A percentile compares a stretch with the other conserved stretches of the same genome.
Conservation (phyloP, 1,284 basidiomycete genomes). For the Tetrapyrgos nigripes region DNA sequence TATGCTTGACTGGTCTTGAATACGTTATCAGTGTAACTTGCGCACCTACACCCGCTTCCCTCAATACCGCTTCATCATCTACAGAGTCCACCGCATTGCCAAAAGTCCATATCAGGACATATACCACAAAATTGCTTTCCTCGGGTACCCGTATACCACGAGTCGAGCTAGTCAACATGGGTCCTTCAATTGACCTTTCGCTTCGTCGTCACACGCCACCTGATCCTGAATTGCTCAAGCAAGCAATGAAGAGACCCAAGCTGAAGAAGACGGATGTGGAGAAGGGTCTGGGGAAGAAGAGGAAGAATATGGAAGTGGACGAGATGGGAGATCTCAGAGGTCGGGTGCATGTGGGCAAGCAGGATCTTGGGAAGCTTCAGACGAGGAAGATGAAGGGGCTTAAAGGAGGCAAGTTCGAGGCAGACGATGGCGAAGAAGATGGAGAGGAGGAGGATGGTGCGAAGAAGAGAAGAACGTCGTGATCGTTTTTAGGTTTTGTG, state of each 20-base stretch:
- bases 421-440: conserved; percentile 4
- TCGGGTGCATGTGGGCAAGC: conserved; percentile 87
- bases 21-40: conserved; percentile 91
- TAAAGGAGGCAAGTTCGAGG: conserved; percentile 48
- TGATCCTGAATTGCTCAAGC: conserved; percentile 81
- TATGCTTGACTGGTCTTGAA: conserved; percentile 88
- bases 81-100: conserved; percentile 65
- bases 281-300: conserved; percentile 90
- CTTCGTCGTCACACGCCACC: conserved; percentile 80
- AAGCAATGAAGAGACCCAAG: conserved; percentile 87
- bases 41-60: conserved; percentile 65
- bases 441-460: not conserved
- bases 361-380: conserved; percentile 90
- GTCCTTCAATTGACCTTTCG: conserved; percentile 87
- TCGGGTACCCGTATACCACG: conserved; percentile 83
- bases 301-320: conserved; percentile 96
- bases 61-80: conserved; percentile 52
- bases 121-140: conserved; percentile 77
- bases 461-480: conserved; percentile 4
- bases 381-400: conserved; percentile 93
- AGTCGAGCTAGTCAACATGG: conserved; percentile 88
- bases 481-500: not conserved
- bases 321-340: conserved; percentile 98
- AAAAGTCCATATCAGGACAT: conserved; percentile 88
- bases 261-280: conserved; percentile 86